Evolutionary conservation across 2,329 filamentous ascomycete genomes (phyloP).

Genomic region (Chrysoporthe puriensis): DNA sequence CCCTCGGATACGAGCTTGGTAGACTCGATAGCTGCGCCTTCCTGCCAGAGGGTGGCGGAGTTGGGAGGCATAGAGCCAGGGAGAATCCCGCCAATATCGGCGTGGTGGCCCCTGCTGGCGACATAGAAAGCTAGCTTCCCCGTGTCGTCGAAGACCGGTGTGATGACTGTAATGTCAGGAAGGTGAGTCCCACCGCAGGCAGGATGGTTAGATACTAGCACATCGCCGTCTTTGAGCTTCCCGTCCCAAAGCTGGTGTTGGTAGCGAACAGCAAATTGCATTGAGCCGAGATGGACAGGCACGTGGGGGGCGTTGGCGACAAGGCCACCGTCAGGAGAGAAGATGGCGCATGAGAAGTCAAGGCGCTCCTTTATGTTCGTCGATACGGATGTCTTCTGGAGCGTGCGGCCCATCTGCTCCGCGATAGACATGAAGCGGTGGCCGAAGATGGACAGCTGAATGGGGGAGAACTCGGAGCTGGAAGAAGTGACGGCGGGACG

Average conservation of each 20-base stretch:
- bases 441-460: conserved; percentile 76
- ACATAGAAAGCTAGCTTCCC: conserved; percentile 50
- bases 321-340: conserved; percentile 72
- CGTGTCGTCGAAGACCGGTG: conserved; percentile 44
- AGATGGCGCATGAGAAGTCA: conserved; percentile 81
- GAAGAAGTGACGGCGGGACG: conserved; percentile 55
- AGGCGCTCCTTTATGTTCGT: conserved; percentile 82
- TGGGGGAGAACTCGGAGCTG: conserved; percentile 77
- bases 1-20: conserved; percentile 69
- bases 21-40: conserved; percentile 61
- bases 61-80: conserved; percentile 77
- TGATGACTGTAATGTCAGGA: conserved; percentile 44
- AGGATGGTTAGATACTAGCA: conserved; percentile 42
- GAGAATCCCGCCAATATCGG: conserved; percentile 60
- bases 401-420: conserved; percentile 78
- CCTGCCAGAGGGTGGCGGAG: conserved; percentile 61
- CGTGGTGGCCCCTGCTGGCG: conserved; percentile 68
- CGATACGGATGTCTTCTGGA: conserved; percentile 79
- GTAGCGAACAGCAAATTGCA: conserved; percentile 77
- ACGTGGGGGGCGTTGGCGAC: conserved; percentile 78
- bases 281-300: conserved; percentile 75
- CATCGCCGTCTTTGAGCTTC: conserved; percentile 40
- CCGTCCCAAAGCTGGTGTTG: conserved; percentile 70
- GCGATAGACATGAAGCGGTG: conserved; percentile 85
- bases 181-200: conserved; percentile 44